Conservation (phyloP, 2,329 filamentous ascomycete species). For the Aspergillus novofumigatus region DNA sequence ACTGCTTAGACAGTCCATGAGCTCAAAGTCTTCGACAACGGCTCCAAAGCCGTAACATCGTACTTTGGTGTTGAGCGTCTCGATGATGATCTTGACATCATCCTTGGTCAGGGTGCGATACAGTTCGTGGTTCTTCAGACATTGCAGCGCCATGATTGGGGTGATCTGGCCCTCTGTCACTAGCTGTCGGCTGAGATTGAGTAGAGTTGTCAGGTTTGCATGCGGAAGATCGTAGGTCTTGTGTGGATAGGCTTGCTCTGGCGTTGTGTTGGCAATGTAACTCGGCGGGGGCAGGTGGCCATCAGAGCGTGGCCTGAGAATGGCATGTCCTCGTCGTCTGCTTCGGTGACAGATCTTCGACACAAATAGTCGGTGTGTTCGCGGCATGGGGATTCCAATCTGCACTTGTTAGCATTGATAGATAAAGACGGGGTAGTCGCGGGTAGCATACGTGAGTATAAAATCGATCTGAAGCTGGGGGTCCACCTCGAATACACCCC, state of each 20-base stretch:
- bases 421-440: not conserved
- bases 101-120: slow-evolving; percentile 61
- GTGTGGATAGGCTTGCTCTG: slow-evolving; percentile 55
- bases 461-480: slow-evolving; percentile 47
- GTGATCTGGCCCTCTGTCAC: slow-evolving; percentile 81
- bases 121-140: slow-evolving; percentile 68
- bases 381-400: slow-evolving; percentile 52
- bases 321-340: slow-evolving; percentile 57
- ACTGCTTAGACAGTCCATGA: slow-evolving; percentile 68
- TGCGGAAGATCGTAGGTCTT: slow-evolving; percentile 77
- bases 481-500: slow-evolving; percentile 42
- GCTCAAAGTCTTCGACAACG: slow-evolving; percentile 64
- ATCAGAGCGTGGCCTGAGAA: slow-evolving; percentile 88
- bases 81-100: slow-evolving; percentile 69
- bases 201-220: slow-evolving; percentile 71
- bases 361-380: slow-evolving; percentile 74
- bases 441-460: slow-evolving; percentile 41
- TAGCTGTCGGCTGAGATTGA: slow-evolving; percentile 78
- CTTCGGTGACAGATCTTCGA: slow-evolving; percentile 62
- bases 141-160: slow-evolving; percentile 90
- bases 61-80: slow-evolving; percentile 73
- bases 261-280: slow-evolving; percentile 53
- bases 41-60: slow-evolving; percentile 84
- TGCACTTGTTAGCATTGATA: slow-evolving; percentile 25
- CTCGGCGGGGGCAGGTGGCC: slow-evolving; percentile 80